phyloP scores from a whole-genome alignment of 78 protist species.

The Dictyostelium capitatum region DNA sequence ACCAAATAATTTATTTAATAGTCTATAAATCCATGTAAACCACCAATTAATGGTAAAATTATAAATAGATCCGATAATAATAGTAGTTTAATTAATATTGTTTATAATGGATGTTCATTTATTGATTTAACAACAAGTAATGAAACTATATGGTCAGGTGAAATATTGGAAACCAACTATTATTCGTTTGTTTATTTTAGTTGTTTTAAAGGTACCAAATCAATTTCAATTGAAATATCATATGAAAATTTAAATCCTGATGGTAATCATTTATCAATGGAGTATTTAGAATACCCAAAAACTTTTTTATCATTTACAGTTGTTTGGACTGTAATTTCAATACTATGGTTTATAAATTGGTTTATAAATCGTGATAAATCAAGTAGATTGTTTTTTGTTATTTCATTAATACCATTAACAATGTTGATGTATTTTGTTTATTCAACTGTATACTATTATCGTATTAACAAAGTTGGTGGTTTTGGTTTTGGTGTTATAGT shows the following conservation, averaged over 20 bases:
- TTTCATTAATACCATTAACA: slow-evolving; percentile 45
- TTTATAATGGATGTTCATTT: neutral
- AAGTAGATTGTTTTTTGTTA: slow-evolving; percentile 21
- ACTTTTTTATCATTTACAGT: slow-evolving; percentile 14
- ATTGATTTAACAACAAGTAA: neutral
- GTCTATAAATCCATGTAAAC: neutral
- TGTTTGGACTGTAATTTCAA: slow-evolving; percentile 10
- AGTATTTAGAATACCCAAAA: slow-evolving; percentile 5
- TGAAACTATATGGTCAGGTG: neutral
- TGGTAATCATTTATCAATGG: slow-evolving; percentile 29
- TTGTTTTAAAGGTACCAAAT: neutral
- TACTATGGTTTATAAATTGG: slow-evolving; percentile 35
- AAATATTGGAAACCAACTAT: neutral
- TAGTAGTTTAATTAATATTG: neutral
- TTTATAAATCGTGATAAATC: slow-evolving; percentile 2
- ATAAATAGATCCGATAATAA: neutral
- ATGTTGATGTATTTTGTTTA: slow-evolving; percentile 8
- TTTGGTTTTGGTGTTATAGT: neutral
- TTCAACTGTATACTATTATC: neutral
- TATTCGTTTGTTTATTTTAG: neutral
- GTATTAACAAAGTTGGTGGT: slow-evolving; percentile 11
- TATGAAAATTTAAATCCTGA: slow-evolving; percentile 21
- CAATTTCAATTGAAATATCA: slow-evolving; percentile 1
- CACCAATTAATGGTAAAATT: neutral
- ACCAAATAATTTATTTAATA: too few species aligned